Percentiles rank a stretch among this genome's conserved stretches.
phyloP scores from a whole-genome alignment of 1,284 basidiomycete genomes.

The Austroboletus sp. region DNA sequence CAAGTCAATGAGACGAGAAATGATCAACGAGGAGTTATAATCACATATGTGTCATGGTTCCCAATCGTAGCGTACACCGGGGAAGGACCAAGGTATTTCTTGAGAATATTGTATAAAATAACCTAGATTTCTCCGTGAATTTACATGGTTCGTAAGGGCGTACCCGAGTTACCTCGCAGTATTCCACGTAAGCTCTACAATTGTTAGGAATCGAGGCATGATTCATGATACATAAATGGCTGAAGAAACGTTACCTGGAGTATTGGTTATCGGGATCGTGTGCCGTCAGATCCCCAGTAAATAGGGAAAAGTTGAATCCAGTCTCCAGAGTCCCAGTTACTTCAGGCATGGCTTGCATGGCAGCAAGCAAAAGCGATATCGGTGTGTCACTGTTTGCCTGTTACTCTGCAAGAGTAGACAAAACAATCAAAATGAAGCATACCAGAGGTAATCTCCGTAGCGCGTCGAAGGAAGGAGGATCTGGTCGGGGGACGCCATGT shows the following conservation, averaged over 20 bases:
- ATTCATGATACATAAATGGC: not conserved
- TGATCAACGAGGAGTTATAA: slow-evolving; percentile 1
- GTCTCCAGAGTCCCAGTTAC: slow-evolving; percentile 54
- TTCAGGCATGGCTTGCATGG: slow-evolving; percentile 60
- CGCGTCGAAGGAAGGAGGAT: slow-evolving; percentile 54
- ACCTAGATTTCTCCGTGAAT: slow-evolving; percentile 35
- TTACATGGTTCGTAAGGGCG: not conserved
- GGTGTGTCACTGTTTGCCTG: slow-evolving; percentile 54
- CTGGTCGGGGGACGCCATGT: slow-evolving; percentile 44
- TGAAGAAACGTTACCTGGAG: slow-evolving; percentile 39
- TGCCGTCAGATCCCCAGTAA: slow-evolving; percentile 71
- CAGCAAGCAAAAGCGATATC: slow-evolving; percentile 52
- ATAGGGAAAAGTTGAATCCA: slow-evolving; percentile 62
- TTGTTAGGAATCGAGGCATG: not conserved
- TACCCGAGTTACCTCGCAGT: slow-evolving; percentile 43
- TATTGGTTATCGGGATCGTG: slow-evolving; percentile 65
- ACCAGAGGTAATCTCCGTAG: slow-evolving; percentile 61
- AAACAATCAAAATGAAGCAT: not conserved
- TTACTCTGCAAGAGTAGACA: too few species aligned
- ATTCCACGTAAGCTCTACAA: slow-evolving; percentile 42
- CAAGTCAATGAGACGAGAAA: not conserved
- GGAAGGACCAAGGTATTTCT: slow-evolving; percentile 49
- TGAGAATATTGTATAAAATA: slow-evolving; percentile 57
- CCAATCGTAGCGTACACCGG: slow-evolving; percentile 66
- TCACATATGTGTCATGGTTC: slow-evolving; percentile 67